A percentile compares a stretch with the other conserved stretches of the same genome.
These are phyloP conservation scores for Plasmodium yoelii DNA, from an alignment of 169 alveolate genomes.

Conservation along the genomic window DNA sequence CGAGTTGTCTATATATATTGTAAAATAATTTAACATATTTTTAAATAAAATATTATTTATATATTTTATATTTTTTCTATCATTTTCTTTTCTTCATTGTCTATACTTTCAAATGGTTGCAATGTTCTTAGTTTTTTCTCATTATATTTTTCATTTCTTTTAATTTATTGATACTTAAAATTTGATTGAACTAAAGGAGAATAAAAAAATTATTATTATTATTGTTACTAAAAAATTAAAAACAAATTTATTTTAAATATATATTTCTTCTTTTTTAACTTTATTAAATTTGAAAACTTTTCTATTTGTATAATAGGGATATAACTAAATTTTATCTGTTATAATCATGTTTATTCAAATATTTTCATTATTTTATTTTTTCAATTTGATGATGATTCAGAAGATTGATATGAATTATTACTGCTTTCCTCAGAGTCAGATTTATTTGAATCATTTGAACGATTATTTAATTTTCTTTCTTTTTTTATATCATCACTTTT, in stretches of 20 bases:
- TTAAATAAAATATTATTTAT: neutral
- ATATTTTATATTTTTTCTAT: neutral
- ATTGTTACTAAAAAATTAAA: neutral
- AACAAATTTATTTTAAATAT: neutral
- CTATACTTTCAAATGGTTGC: constrained; percentile 41
- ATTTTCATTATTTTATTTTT: constrained; percentile 20
- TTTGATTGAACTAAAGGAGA: constrained; percentile 23
- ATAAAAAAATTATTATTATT: constrained; percentile 8
- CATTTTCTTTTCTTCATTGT: neutral
- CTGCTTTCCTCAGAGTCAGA: constrained; percentile 20
- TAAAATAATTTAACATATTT: constrained; percentile 11
- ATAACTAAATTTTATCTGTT: too few relatives aligned
- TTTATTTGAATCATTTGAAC: constrained; percentile 1
- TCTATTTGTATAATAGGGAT: neutral
- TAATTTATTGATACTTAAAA: constrained; percentile 5
- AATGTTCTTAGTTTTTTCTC: constrained; percentile 41
- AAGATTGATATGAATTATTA: constrained; percentile 3
- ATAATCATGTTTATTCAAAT: neutral
- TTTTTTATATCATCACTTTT: neutral
- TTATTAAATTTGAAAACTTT: constrained; percentile 12
- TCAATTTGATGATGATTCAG: neutral
- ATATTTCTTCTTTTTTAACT: constrained; percentile 12
- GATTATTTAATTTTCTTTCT: neutral
- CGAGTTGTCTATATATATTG: constrained; percentile 48
- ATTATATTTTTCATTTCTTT: constrained; percentile 57